Evolutionary conservation across 1,139 yeast species (phyloP).

Genomic region (Kodamaea fungicola): DNA sequence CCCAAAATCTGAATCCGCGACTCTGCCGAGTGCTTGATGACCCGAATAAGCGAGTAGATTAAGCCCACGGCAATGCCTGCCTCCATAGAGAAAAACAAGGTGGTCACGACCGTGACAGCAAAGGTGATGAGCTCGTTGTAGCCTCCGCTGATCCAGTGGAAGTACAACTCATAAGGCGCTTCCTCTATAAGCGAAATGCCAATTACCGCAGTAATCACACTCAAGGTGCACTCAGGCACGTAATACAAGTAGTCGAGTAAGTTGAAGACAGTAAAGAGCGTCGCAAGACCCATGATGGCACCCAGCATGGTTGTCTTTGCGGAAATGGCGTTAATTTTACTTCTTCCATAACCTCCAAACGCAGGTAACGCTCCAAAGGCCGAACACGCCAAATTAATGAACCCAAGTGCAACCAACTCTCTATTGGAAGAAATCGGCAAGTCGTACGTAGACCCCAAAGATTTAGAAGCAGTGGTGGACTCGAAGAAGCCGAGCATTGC

Average conservation of each 20-base stretch:
- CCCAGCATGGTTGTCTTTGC: slow-evolving; percentile 87
- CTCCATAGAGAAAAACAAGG: slow-evolving; percentile 81
- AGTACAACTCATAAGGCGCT: slow-evolving; percentile 74
- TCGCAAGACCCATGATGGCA: slow-evolving; percentile 69
- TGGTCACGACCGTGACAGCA: slow-evolving; percentile 64
- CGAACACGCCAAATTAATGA: slow-evolving; percentile 64
- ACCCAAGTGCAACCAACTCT: slow-evolving; percentile 80
- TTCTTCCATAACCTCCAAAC: slow-evolving; percentile 95
- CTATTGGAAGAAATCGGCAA: slow-evolving; percentile 70
- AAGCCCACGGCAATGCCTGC: slow-evolving; percentile 88
- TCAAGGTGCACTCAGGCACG: slow-evolving; percentile 77
- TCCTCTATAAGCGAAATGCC: slow-evolving; percentile 81
- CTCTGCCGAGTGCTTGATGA: slow-evolving; percentile 78
- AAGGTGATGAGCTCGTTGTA: slow-evolving; percentile 76
- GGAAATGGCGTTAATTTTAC: slow-evolving; percentile 81
- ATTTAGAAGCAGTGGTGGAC: slow-evolving; percentile 89
- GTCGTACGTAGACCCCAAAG: slow-evolving; percentile 63
- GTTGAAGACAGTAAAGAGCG: slow-evolving; percentile 62
- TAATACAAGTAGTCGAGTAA: slow-evolving; percentile 64
- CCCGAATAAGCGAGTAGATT: slow-evolving; percentile 72
- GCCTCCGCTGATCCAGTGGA: slow-evolving; percentile 74
- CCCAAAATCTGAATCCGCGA: slow-evolving; percentile 90
- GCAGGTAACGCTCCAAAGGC: slow-evolving; percentile 82
- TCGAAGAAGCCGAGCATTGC: slow-evolving; percentile 92
- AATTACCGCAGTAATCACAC: slow-evolving; percentile 77